Percentiles rank a stretch among this genome's conserved stretches.
Evolutionary conservation across 2,329 filamentous ascomycete genomes (phyloP).

Genomic region (Nemania sp.): DNA sequence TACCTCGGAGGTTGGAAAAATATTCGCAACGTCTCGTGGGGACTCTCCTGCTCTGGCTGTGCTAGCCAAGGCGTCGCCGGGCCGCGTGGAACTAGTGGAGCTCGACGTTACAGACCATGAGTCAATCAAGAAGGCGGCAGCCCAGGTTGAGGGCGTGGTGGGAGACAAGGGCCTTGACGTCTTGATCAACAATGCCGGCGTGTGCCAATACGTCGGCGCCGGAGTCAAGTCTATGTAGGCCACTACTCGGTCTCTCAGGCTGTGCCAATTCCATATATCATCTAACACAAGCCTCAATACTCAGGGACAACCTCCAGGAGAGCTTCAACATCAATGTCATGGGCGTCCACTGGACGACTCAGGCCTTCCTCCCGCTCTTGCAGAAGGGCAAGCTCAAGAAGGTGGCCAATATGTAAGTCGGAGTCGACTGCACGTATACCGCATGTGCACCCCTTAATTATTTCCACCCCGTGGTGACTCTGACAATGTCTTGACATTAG

Average conservation of each 20-base stretch:
- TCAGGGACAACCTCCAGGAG: slow-evolving; percentile 35
- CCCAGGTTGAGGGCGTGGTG: slow-evolving; percentile 41
- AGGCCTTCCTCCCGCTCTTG: slow-evolving; percentile 46
- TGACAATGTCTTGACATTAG: not conserved
- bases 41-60: not conserved
- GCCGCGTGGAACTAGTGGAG: slow-evolving; percentile 43
- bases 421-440: too few relatives aligned
- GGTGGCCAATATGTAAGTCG: slow-evolving; percentile 47
- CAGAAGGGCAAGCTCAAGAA: slow-evolving; percentile 47
- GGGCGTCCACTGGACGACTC: slow-evolving; percentile 45
- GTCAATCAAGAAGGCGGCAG: slow-evolving; percentile 43
- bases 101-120: slow-evolving; percentile 44
- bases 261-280: too few relatives aligned
- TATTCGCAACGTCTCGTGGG: not conserved
- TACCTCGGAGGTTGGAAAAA: not conserved
- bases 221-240: slow-evolving; percentile 1
- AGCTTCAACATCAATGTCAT: slow-evolving; percentile 39
- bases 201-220: not conserved
- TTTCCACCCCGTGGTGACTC: not conserved
- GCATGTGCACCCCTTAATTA: too few relatives aligned
- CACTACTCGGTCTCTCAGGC: not conserved
- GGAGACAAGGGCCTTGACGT: slow-evolving; percentile 50
- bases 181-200: slow-evolving; percentile 47
- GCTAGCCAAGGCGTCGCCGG: slow-evolving; percentile 19
- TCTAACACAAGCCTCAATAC: too few relatives aligned